Evolutionary conservation across 2,329 filamentous ascomycete species (phyloP).

Genomic region (Truncatella angustata): DNA sequence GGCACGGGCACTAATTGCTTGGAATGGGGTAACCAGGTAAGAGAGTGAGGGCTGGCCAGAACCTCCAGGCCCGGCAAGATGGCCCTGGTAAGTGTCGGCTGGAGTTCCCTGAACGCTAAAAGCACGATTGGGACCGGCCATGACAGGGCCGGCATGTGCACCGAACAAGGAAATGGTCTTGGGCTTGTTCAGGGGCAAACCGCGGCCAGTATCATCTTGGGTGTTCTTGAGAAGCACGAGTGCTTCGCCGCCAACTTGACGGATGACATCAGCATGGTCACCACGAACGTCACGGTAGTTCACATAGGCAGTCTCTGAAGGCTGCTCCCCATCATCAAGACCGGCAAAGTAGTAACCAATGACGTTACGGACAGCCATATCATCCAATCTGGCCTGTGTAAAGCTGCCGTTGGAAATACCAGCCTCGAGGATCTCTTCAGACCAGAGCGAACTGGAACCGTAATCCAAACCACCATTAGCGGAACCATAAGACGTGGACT

Average conservation of each 20-base stretch:
- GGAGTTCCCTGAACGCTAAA: constrained; percentile 8
- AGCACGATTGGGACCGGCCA: constrained; percentile 37
- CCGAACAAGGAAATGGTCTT: constrained; percentile 44
- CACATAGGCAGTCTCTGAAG: background rate
- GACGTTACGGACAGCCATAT: constrained; percentile 15
- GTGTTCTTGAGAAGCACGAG: constrained; percentile 65
- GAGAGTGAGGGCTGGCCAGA: constrained; percentile 49
- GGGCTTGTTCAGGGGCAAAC: constrained; percentile 52
- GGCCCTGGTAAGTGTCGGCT: constrained; percentile 13
- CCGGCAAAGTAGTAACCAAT: constrained; percentile 15
- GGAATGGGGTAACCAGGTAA: constrained; percentile 51
- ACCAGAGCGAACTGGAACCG: background rate
- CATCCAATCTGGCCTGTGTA: constrained; percentile 15
- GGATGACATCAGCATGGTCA: constrained; percentile 14
- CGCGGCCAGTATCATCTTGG: constrained; percentile 34
- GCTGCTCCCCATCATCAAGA: constrained; percentile 12
- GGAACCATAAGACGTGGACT: background rate
- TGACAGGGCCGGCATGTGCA: constrained; percentile 59
- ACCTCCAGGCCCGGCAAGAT: constrained; percentile 53
- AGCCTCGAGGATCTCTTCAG: background rate
- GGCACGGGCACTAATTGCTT: constrained; percentile 45
- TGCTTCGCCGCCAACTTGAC: constrained; percentile 36
- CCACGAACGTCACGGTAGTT: constrained; percentile 14
- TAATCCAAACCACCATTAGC: constrained; percentile 7
- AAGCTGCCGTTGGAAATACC: constrained; percentile 14